A percentile compares a stretch with the other conserved stretches of the same genome.
Evolutionary conservation across 2,329 filamentous ascomycete species (phyloP).

Genomic region (Calonectria crousiana): DNA sequence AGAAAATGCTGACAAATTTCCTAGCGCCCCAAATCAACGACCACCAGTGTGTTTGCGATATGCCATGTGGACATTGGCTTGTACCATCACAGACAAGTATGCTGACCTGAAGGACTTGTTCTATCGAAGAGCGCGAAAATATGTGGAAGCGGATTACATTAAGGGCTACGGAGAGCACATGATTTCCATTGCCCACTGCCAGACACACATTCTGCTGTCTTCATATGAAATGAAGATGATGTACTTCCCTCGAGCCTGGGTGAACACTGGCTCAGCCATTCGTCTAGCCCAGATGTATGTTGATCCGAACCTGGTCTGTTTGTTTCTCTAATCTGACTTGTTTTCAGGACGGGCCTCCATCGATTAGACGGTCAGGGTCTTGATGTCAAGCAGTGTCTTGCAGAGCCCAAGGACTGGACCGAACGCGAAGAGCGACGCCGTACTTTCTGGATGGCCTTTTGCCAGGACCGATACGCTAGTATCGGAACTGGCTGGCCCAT

Average conservation of each 20-base stretch:
- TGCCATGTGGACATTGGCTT: constrained; percentile 96
- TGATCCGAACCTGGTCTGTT: neutral
- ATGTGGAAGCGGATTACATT: constrained; percentile 89
- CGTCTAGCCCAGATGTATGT: constrained; percentile 85
- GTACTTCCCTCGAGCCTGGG: constrained; percentile 96
- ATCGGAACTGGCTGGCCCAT: constrained; percentile 98
- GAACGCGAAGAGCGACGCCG: constrained; percentile 91
- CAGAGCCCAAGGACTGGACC: constrained; percentile 90
- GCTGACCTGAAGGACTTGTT: constrained; percentile 85
- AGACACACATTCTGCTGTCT: constrained; percentile 83
- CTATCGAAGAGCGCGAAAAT: constrained; percentile 90
- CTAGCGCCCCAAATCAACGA: constrained; percentile 81
- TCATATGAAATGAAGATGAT: constrained; percentile 97
- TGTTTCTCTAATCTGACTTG: constrained; percentile 43
- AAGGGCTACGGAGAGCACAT: constrained; percentile 92
- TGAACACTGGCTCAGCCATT: constrained; percentile 87
- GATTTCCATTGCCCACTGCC: constrained; percentile 87
- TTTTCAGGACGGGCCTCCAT: constrained; percentile 86
- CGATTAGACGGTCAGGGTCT: constrained; percentile 84
- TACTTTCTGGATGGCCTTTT: constrained; percentile 96
- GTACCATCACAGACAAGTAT: constrained; percentile 86
- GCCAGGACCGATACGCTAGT: constrained; percentile 90
- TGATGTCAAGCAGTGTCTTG: constrained; percentile 93
- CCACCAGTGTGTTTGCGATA: constrained; percentile 92
- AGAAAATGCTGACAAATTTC: constrained; percentile 27